Conservation (phyloP, 1,284 basidiomycete genomes). For the Trichosporon ovoides region DNA sequence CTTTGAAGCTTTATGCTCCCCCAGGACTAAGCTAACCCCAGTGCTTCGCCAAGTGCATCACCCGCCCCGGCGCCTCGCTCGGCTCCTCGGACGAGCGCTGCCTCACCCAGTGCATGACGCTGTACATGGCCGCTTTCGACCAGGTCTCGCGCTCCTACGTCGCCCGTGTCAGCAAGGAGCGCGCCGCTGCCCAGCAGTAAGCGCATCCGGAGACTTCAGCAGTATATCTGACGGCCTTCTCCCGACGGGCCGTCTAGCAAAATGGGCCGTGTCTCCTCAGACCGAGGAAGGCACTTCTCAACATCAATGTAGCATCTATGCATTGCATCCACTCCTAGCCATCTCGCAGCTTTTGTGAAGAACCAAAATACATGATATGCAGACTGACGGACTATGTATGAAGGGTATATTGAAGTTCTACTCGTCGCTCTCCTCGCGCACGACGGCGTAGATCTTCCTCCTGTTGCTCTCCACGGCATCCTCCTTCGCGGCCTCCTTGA, state of each 20-base stretch:
- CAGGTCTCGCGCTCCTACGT: slow-evolving; percentile 47
- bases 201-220: background rate
- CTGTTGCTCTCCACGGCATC: slow-evolving; percentile 64
- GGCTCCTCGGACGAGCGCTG: slow-evolving; percentile 45
- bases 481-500: slow-evolving; percentile 67
- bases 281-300: background rate
- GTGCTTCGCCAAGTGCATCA: slow-evolving; percentile 49
- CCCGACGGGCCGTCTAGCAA: too few species aligned
- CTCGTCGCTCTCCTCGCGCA: slow-evolving; percentile 55
- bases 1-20: too few species aligned
- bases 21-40: slow-evolving; percentile 25
- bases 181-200: slow-evolving; percentile 13
- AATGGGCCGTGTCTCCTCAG: background rate
- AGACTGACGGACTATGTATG: background rate
- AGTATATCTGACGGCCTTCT: too few species aligned
- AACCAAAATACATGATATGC: slow-evolving; percentile 8
- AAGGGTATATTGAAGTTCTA: slow-evolving; percentile 26
- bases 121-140: slow-evolving; percentile 50
- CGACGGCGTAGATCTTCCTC: slow-evolving; percentile 73
- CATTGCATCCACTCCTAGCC: slow-evolving; percentile 9
- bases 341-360: background rate
- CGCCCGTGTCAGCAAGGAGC: slow-evolving; percentile 42
- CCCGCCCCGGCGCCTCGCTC: slow-evolving; percentile 39
- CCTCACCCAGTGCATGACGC: slow-evolving; percentile 46
- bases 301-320: slow-evolving; percentile 6